Percentiles rank a stretch among this genome's conserved stretches.
phyloP scores from a whole-genome alignment of 306 rosid species.

The Corylus heterophylla region DNA sequence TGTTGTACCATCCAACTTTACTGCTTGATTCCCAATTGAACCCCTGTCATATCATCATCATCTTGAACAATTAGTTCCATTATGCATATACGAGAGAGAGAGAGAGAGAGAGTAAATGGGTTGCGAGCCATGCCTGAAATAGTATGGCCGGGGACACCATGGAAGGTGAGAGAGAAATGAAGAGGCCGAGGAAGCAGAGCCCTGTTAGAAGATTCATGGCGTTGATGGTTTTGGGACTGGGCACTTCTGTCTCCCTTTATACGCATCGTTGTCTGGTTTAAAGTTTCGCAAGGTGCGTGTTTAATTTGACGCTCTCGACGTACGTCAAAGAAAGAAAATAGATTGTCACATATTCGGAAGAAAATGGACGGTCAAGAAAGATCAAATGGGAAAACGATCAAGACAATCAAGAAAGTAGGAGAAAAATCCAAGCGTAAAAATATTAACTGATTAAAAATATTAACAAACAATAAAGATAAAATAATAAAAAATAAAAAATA shows the following conservation, averaged over 20 bases:
- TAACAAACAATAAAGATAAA: too few species aligned
- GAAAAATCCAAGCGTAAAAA: too few species aligned
- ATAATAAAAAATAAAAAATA: too few species aligned
- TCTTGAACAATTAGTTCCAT: background rate
- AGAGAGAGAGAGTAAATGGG: background rate
- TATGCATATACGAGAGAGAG: background rate
- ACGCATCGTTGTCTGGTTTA: background rate
- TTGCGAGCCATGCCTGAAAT: conserved; percentile 55
- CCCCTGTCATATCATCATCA: conserved; percentile 43
- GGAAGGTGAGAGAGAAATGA: conserved; percentile 39
- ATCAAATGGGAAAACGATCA: background rate
- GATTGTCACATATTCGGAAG: background rate
- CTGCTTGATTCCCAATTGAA: conserved; percentile 85
- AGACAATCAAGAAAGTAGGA: background rate
- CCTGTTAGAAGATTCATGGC: conserved; percentile 34
- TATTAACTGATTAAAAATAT: too few species aligned
- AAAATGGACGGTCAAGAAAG: background rate
- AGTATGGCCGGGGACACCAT: conserved; percentile 49
- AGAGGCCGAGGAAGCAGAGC: conserved; percentile 35
- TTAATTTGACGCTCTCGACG: background rate
- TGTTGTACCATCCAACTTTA: conserved; percentile 75
- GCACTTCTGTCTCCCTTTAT: conserved; percentile 21
- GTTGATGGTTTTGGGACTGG: conserved; percentile 15
- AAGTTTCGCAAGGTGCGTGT: background rate
- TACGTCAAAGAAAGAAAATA: background rate